Evolutionary conservation across 2,329 filamentous ascomycete genomes (phyloP), one percentile per base, ranked within the genome.

Genomic region (Trichoderma aggressivum): DNA sequence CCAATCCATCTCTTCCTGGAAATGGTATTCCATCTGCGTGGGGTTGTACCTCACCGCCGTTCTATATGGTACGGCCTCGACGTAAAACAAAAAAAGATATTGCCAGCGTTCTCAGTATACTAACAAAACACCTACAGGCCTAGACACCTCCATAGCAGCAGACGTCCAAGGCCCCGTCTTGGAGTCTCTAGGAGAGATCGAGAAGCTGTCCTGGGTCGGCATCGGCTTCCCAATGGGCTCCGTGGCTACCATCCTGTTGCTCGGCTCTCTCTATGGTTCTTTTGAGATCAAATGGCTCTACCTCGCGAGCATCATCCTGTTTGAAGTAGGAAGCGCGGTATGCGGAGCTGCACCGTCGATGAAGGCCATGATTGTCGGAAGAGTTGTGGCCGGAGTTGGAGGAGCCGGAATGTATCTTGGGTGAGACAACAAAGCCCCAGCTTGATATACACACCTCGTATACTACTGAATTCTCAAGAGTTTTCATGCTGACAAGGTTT

Each of bases 341-440:
- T 84, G 82, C 70, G 83, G 82, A 47, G 82, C 77, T 1, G 82
- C 82, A 3, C 80, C 80, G 2, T 80, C 68, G 26, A 83, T 84
- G 78, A 75, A 82, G 73, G 80, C 81, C 47, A 72, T 86, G 26
- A 86, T 86, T 70, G 71, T 84, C 11, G 84, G 83, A 8, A 78
- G 83, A 34, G 81, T 79, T 14, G 77, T 84, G 53, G 79, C 79
- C 59, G 84, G 83, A 64, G 74, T 81, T 28, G 82, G 83, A 5
- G 83, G 82, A 1, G 74, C 75, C 2, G 83, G 83, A 2, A 79
- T 82, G 75, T 84, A 70, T 62, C 24, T 66, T 32, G 71, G 71
- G 60, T 63, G 36, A 63, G 60, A 62, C n/a, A n/a, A 39, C n/a
- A 39, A 7, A 30, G 5, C 5, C 12, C 32, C 55, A 6, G 32